Conservation (phyloP, 2,329 filamentous ascomycete genomes). For the Akanthomyces lecanii region DNA sequence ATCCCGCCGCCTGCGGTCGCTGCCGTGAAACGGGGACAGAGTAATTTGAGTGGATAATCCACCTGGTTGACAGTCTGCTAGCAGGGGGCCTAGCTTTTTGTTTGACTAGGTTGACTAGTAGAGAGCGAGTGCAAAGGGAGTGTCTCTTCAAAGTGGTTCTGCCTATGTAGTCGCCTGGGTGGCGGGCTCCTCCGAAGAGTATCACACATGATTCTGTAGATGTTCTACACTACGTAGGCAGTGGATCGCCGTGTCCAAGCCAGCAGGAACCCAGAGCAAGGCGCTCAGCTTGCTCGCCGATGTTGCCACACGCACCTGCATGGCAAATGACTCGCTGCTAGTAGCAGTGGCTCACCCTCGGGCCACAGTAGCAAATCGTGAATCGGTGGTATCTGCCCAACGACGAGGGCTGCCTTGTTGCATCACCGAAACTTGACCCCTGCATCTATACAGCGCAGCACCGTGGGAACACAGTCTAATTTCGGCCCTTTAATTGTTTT, state of each 20-base stretch:
- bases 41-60: background rate
- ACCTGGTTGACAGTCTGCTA: background rate
- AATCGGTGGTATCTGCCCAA: background rate
- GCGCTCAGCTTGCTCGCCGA: background rate
- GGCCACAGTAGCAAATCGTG: constrained; percentile 3
- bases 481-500: too few relatives aligned
- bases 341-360: background rate
- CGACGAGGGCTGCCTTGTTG: background rate
- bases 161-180: too few relatives aligned
- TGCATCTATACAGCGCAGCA: too few relatives aligned
- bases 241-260: background rate
- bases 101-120: too few relatives aligned
- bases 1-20: background rate
- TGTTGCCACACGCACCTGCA: background rate
- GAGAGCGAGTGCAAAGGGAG: too few relatives aligned
- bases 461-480: too few relatives aligned
- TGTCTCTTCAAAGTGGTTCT: too few relatives aligned
- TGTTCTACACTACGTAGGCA: background rate
- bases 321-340: constrained; percentile 11
- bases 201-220: background rate
- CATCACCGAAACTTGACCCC: background rate
- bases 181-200: too few relatives aligned
- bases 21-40: background rate
- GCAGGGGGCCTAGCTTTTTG: background rate
- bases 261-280: background rate